Evolutionary conservation across 192 early-diverging fungal species (phyloP), one percentile per base, ranked within the genome.

Genomic region (Backusella liffmaniae): DNA sequence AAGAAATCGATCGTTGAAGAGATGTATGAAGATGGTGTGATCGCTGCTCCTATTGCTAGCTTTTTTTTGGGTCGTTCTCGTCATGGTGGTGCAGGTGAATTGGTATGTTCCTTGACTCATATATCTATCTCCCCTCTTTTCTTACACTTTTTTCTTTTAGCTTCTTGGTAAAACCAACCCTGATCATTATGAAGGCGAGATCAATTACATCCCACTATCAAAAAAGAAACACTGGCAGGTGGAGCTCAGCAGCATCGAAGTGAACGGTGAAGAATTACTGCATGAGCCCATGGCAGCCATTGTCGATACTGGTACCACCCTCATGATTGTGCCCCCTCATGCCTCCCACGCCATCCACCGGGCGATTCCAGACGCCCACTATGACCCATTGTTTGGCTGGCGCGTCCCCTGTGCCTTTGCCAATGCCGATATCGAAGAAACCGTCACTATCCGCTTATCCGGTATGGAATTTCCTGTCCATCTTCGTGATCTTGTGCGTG

Each of bases 191-290:
- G 80, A 80, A 77, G 88, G 87, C 21, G 87, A 89, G 10, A 73
- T 91, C 42, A 67, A 78, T 15, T 91, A 86, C 74, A 78, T 89
- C 74, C 83, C 82, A 8, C 79, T 88, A 3, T 89, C 83, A 5
- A 81, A 82, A n/a, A 73, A 86, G 26, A 85, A 86, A 66, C 91
- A 90, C 81, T 92, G 92, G 91, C 81, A 84, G 62, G 72, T 88
- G 12, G 62, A 76, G 16, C 69, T 85, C 35, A 73, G 79, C 5
- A 75, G 79, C 1, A 76, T 88, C 34, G 79, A 73, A 26, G 69
- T 84, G 30, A 76, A 79, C 9, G 72, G 77, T n/a, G 26, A 69
- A 2, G 73, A 80, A 23, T 68, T 83, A 0, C 0, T 41, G 3
- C 56, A 51, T 18, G 12, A 12, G 3, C 21, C 37, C 3, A 21